Percentiles rank a stretch among this genome's conserved stretches.
Conservation (phyloP, 2,329 filamentous ascomycete species). For the Ascochyta fabae region DNA sequence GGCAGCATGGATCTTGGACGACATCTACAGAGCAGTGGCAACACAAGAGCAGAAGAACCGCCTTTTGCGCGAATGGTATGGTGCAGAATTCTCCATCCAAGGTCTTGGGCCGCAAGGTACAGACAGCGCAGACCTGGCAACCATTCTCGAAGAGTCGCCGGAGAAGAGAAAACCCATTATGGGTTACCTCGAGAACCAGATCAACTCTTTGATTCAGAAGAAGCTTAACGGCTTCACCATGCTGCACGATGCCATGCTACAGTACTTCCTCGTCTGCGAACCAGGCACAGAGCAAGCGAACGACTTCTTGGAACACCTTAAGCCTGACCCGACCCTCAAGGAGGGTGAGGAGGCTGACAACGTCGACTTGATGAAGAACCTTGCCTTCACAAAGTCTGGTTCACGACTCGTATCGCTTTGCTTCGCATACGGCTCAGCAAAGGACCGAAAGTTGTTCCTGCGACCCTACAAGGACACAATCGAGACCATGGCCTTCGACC, state of each 20-base stretch:
- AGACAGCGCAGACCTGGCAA: constrained; percentile 69
- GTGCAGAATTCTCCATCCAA: constrained; percentile 87
- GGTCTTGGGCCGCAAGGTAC: constrained; percentile 59
- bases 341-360: constrained; percentile 58
- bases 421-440: constrained; percentile 83
- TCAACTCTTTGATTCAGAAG: constrained; percentile 94
- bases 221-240: constrained; percentile 97
- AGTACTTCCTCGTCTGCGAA: constrained; percentile 86
- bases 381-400: constrained; percentile 93
- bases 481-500: constrained; percentile 81
- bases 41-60: constrained; percentile 84
- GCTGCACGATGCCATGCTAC: constrained; percentile 96
- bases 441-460: constrained; percentile 89
- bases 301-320: constrained; percentile 88
- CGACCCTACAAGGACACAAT: constrained; percentile 90
- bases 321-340: constrained; percentile 80
- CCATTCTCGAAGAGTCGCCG: constrained; percentile 77
- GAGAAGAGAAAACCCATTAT: constrained; percentile 89
- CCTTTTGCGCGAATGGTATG: constrained; percentile 94
- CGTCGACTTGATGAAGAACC: constrained; percentile 83
- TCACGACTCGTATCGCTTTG: constrained; percentile 80
- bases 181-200: constrained; percentile 82
- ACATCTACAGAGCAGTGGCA: constrained; percentile 89
- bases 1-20: constrained; percentile 96
- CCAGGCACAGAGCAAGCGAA: constrained; percentile 79